A percentile compares a stretch with the other conserved stretches of the same genome.
These are phyloP conservation scores for Psilocybe cyanescens DNA, from an alignment of 768 basidiomycete species.

Conservation along the genomic window DNA sequence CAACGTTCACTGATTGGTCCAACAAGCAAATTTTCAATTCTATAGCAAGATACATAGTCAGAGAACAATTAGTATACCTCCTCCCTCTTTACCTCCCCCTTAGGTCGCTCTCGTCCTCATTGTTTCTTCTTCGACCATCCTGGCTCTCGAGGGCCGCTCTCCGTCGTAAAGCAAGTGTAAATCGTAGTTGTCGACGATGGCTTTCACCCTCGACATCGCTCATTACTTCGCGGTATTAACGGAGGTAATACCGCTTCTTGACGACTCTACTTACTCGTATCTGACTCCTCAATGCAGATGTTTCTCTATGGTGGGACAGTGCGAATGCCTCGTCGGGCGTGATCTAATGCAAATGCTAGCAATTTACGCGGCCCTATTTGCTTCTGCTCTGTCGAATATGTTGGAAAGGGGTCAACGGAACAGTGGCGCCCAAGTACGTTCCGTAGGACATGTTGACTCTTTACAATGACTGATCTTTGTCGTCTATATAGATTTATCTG, in stretches of 20 bases:
- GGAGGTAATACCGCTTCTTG: background rate
- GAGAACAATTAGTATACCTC: too few relatives aligned
- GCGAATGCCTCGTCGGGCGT: background rate
- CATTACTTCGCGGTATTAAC: background rate
- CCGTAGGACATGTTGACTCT: background rate
- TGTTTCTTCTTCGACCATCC: too few relatives aligned
- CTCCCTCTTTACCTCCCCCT: too few relatives aligned
- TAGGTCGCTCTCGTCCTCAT: too few relatives aligned
- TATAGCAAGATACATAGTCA: too few relatives aligned
- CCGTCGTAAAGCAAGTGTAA: background rate
- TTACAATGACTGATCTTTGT: background rate
- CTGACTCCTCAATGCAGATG: background rate
- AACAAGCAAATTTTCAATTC: too few relatives aligned
- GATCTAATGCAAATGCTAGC: background rate
- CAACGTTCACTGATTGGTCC: too few relatives aligned
- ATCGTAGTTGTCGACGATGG: background rate
- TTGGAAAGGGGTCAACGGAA: background rate
- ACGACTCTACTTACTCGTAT: background rate
- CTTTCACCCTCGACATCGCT: background rate
- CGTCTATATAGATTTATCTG: slow-evolving; percentile 23
- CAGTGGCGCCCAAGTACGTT: background rate
- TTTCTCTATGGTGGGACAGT: background rate
- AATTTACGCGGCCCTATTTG: background rate
- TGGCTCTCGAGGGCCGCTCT: too few relatives aligned
- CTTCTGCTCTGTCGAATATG: background rate